Conservation (phyloP, 2,329 filamentous ascomycete genomes). For the Penicillium aurantiogriseum region DNA sequence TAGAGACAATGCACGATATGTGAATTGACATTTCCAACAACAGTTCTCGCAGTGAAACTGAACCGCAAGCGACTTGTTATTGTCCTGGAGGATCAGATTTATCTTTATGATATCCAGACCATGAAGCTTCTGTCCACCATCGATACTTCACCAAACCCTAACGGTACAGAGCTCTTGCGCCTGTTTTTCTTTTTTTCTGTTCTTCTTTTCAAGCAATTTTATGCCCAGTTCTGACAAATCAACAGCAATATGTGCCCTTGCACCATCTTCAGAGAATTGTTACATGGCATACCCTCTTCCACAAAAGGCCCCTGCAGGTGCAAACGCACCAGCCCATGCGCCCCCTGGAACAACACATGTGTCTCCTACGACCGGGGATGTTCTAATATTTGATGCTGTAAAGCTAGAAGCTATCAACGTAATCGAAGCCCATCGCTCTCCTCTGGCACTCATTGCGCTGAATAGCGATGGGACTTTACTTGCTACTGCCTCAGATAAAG, state of each 20-base stretch:
- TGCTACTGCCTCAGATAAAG: slow-evolving; percentile 94
- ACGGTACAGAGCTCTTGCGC: slow-evolving; percentile 47
- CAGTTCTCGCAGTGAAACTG: slow-evolving; percentile 86
- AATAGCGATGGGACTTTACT: slow-evolving; percentile 90
- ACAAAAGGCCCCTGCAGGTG: slow-evolving; percentile 56
- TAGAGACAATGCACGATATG: slow-evolving; percentile 82
- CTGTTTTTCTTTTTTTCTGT: slow-evolving; percentile 13
- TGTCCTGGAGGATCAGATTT: slow-evolving; percentile 92
- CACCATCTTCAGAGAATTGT: slow-evolving; percentile 91
- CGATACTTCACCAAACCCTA: slow-evolving; percentile 88
- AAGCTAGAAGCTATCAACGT: slow-evolving; percentile 92
- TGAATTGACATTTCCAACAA: slow-evolving; percentile 97
- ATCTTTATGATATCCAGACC: slow-evolving; percentile 97
- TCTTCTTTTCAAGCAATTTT: neutral
- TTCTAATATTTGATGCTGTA: slow-evolving; percentile 86
- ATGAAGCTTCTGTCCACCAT: slow-evolving; percentile 95
- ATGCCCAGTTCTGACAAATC: slow-evolving; percentile 13
- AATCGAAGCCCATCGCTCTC: slow-evolving; percentile 89
- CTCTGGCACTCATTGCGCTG: slow-evolving; percentile 82
- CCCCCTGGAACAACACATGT: slow-evolving; percentile 73
- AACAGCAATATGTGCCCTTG: slow-evolving; percentile 81
- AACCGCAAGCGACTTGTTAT: slow-evolving; percentile 94
- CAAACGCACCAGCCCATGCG: slow-evolving; percentile 71
- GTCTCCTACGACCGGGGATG: slow-evolving; percentile 82
- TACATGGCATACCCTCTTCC: slow-evolving; percentile 93